A percentile compares a stretch with the other conserved stretches of the same genome.
phyloP scores from a whole-genome alignment of 371 early-diverging fungal genomes.

The Cokeromyces recurvatus region DNA sequence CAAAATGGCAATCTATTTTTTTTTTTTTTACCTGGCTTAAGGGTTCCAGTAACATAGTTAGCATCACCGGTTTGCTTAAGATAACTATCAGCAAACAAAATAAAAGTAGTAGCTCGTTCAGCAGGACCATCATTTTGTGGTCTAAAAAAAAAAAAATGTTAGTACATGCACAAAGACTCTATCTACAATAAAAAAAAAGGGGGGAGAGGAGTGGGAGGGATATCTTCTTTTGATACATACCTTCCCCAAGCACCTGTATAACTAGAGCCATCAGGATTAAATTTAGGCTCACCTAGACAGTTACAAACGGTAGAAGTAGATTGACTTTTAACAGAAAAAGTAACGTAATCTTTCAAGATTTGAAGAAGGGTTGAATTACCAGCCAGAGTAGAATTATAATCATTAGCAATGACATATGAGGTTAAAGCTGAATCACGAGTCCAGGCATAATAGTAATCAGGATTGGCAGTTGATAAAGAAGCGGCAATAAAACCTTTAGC shows the following conservation, averaged over 20 bases:
- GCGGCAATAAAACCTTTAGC: slow-evolving; percentile 35
- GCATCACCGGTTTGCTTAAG: slow-evolving; percentile 18
- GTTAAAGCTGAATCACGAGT: slow-evolving; percentile 69
- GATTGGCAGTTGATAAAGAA: slow-evolving; percentile 35
- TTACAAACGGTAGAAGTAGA: slow-evolving; percentile 24
- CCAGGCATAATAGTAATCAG: slow-evolving; percentile 80
- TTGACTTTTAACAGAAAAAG: slow-evolving; percentile 29
- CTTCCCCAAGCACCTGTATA: slow-evolving; percentile 58
- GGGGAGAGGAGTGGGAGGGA: no score
- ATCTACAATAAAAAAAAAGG: no score
- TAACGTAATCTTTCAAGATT: slow-evolving; percentile 28
- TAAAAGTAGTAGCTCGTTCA: slow-evolving; percentile 55
- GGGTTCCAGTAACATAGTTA: slow-evolving; percentile 21
- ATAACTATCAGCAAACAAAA: slow-evolving; percentile 40
- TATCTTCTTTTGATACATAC: no score
- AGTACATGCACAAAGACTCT: no score
- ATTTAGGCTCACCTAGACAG: slow-evolving; percentile 78
- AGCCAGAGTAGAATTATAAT: slow-evolving; percentile 15
- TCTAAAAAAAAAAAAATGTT: no score
- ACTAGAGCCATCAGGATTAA: slow-evolving; percentile 55
- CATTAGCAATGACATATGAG: slow-evolving; percentile 39
- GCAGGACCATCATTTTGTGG: slow-evolving; percentile 88
- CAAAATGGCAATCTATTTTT: neutral
- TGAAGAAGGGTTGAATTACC: slow-evolving; percentile 9
- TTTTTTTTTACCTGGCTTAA: slow-evolving; percentile 10